Evolutionary conservation across 2,329 filamentous ascomycete species (phyloP).

Genomic region (Fusarium duplospermum): DNA sequence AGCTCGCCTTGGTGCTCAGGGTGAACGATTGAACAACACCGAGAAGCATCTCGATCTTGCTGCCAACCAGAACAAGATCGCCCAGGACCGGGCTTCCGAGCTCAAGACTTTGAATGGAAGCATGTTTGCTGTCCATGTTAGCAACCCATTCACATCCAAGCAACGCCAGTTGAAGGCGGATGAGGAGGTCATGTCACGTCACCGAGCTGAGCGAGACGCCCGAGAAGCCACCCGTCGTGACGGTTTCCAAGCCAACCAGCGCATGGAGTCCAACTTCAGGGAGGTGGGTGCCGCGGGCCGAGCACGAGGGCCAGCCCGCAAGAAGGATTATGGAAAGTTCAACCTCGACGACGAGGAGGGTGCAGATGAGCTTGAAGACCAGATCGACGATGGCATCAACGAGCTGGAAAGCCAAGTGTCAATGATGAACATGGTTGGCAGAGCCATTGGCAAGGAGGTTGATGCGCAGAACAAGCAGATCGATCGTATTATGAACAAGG

Average conservation of each 20-base stretch:
- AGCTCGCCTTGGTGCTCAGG: constrained; percentile 79
- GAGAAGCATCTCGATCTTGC: constrained; percentile 87
- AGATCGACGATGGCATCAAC: constrained; percentile 69
- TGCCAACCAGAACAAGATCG: constrained; percentile 78
- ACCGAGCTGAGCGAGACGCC: constrained; percentile 73
- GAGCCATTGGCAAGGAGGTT: constrained; percentile 80
- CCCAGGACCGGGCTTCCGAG: constrained; percentile 84
- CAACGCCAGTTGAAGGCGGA: constrained; percentile 74
- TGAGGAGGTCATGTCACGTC: constrained; percentile 75
- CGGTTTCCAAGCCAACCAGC: constrained; percentile 62
- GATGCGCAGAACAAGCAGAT: constrained; percentile 81
- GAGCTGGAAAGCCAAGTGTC: constrained; percentile 78
- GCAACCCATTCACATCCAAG: constrained; percentile 80
- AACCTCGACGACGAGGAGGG: constrained; percentile 79
- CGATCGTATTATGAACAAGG: constrained; percentile 82
- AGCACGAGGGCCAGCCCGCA: constrained; percentile 48
- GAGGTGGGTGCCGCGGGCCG: constrained; percentile 50
- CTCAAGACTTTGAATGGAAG: constrained; percentile 87
- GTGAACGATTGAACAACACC: constrained; percentile 83
- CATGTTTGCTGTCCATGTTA: constrained; percentile 89
- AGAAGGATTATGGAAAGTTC: constrained; percentile 70
- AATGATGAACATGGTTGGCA: constrained; percentile 78
- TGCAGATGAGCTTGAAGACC: constrained; percentile 57
- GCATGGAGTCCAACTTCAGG: constrained; percentile 64
- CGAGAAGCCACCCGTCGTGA: constrained; percentile 70